Evolutionary conservation across 192 early-diverging fungal species (phyloP).

Genomic region (Thoreauomyces humboldtii): DNA sequence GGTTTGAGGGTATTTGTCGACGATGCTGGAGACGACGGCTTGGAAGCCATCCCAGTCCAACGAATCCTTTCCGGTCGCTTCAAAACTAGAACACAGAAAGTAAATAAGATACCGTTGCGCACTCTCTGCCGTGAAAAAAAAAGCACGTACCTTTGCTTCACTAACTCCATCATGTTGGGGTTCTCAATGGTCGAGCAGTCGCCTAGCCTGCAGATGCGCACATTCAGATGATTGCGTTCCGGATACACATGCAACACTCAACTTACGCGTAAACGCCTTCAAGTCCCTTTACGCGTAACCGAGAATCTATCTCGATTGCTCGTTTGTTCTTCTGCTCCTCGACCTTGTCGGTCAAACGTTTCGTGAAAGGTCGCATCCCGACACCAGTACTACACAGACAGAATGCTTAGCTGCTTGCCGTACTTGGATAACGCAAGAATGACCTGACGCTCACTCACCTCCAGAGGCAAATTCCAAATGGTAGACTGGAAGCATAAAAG

Average conservation of each 20-base stretch:
- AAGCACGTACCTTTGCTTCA: slow-evolving; percentile 31
- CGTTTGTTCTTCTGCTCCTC: slow-evolving; percentile 53
- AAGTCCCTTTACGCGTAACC: slow-evolving; percentile 56
- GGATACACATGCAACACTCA: neutral
- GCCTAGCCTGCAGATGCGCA: slow-evolving; percentile 42
- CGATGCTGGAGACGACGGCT: slow-evolving; percentile 36
- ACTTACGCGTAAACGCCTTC: slow-evolving; percentile 59
- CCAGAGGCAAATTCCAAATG: slow-evolving; percentile 40
- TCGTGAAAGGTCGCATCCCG: slow-evolving; percentile 36
- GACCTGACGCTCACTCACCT: slow-evolving; percentile 4
- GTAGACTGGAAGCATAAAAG: slow-evolving; percentile 10
- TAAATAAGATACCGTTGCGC: neutral
- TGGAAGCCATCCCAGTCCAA: slow-evolving; percentile 55
- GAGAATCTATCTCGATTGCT: slow-evolving; percentile 58
- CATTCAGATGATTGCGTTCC: neutral
- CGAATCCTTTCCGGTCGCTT: slow-evolving; percentile 47
- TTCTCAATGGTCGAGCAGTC: slow-evolving; percentile 73
- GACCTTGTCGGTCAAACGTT: slow-evolving; percentile 46
- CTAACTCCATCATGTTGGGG: slow-evolving; percentile 47
- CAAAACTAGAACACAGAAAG: slow-evolving; percentile 22
- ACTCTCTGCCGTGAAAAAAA: slow-evolving; percentile 40
- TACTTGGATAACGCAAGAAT: no score
- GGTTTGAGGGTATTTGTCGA: slow-evolving; percentile 50
- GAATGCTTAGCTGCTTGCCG: no score
- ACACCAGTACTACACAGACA: slow-evolving; percentile 45